phyloP scores from a whole-genome alignment of 257 asterid species.

The Fraxinus quadrangulata region DNA sequence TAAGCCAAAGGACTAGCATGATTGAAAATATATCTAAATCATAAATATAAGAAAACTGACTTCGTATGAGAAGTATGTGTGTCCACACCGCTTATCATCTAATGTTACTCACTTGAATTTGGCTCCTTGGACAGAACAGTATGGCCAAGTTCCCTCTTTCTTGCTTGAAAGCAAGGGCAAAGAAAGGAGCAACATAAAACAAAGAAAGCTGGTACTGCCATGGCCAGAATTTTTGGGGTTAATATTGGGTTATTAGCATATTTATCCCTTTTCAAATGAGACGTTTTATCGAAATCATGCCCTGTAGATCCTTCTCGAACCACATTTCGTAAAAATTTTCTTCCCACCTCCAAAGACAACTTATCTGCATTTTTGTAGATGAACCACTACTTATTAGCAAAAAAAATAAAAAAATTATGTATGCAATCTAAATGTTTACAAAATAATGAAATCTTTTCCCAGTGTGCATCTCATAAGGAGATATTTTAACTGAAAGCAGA shows the following conservation, averaged over 20 bases:
- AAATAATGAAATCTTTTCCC: background rate
- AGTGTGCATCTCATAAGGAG: background rate
- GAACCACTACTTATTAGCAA: slow-evolving; percentile 13
- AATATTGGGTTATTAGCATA: slow-evolving; percentile 32
- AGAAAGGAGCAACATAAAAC: slow-evolving; percentile 65
- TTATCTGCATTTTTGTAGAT: slow-evolving; percentile 45
- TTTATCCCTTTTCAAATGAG: slow-evolving; percentile 35
- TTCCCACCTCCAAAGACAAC: slow-evolving; percentile 44
- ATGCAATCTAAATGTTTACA: background rate
- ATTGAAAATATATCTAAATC: background rate
- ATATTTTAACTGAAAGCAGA: background rate
- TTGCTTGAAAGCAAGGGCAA: slow-evolving; percentile 89
- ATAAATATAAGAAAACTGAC: background rate
- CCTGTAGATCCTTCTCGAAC: slow-evolving; percentile 47
- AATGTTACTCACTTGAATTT: slow-evolving; percentile 63
- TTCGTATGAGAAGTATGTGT: background rate
- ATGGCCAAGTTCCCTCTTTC: slow-evolving; percentile 55
- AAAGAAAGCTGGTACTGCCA: slow-evolving; percentile 72
- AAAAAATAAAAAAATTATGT: slow-evolving; percentile 12
- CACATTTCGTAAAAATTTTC: slow-evolving; percentile 45
- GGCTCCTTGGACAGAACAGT: slow-evolving; percentile 69
- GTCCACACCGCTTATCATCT: background rate
- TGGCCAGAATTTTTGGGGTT: slow-evolving; percentile 52
- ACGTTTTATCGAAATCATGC: slow-evolving; percentile 28
- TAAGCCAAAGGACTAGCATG: background rate